Base-by-base conservation (phyloP, 768 basidiomycete genomes). In the Steccherinum ochraceum region DNA sequence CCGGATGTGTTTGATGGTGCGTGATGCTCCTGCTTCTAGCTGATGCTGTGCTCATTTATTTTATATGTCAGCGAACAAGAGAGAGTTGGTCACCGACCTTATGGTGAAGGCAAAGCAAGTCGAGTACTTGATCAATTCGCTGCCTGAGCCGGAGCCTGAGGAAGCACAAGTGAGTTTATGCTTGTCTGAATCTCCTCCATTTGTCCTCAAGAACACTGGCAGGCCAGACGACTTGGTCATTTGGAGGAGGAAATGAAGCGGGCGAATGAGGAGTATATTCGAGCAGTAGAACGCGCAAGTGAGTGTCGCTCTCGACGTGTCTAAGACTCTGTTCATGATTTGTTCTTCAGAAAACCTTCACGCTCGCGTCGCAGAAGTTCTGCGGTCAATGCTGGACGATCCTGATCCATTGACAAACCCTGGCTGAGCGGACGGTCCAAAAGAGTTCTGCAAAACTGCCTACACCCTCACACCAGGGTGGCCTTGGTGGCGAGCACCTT, bases 91-190 rank as follows among this genome's bases (percentile, higher is more conserved):
- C 3, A 70, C 77, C 13, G 92, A 94, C 60, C 72, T 95, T 39
- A 77, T 93, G 39, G 75, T 81, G 35, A 93, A 94, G 60, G 89
- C 90, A 12, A 94, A 94, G 61, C 89, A 93, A 64, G 79, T 95
- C 40, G 87, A 94, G 58, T 84, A 81, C 59, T 77, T 94, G 45
- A 89, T 95, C 46, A 79, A 86, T 46, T 83, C 83, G 0, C 67
- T 95, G 12, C 91, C 90, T 0, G 80, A 79, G 35, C 84, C 86
- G 2, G 90, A 92, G 62, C 75, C 82, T 2, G 88, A 89, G 61
- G 85, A 87, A 61, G 75, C 75, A 19, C 89, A 90, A 75, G 89
- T 82, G 51, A 23, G 71, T 58, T 4, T 5, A 18, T 7, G 48
- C 26, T n/a, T n/a, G n/a, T 30, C 12, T 16, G 3, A 26, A 5